phyloP scores from a whole-genome alignment of 768 basidiomycete genomes.

The Sarcodon sp. region DNA sequence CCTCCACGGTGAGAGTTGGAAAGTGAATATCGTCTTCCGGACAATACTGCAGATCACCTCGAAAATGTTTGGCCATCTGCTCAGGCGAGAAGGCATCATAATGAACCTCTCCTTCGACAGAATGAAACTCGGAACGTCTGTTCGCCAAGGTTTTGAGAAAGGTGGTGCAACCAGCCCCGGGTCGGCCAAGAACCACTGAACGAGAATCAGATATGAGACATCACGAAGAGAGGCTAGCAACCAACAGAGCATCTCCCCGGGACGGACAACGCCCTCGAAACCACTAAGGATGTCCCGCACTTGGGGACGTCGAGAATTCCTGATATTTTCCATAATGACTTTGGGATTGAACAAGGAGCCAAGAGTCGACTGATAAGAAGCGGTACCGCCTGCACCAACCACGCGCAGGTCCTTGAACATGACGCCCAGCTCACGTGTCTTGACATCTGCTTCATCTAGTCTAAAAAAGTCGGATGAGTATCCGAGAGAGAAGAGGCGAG shows the following conservation, averaged over 20 bases:
- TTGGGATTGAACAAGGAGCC: constrained; percentile 49
- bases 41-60: constrained; percentile 72
- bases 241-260: constrained; percentile 57
- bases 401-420: constrained; percentile 46
- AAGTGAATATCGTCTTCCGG: constrained; percentile 84
- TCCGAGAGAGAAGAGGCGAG: background rate
- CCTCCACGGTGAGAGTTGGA: constrained; percentile 67
- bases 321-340: constrained; percentile 28
- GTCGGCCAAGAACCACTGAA: constrained; percentile 73
- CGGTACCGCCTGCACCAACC: constrained; percentile 42
- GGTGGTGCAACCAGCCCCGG: constrained; percentile 77
- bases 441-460: constrained; percentile 33
- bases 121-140: constrained; percentile 52
- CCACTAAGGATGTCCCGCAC: constrained; percentile 39
- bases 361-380: constrained; percentile 43
- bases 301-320: constrained; percentile 42
- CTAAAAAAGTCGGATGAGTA: constrained; percentile 15
- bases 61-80: constrained; percentile 49
- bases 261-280: constrained; percentile 43
- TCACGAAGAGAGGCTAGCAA: background rate
- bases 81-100: constrained; percentile 68
- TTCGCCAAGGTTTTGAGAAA: constrained; percentile 77
- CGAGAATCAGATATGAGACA: background rate
- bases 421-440: constrained; percentile 45
- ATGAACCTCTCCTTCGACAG: constrained; percentile 53